Evolutionary conservation across 2,329 filamentous ascomycete genomes (phyloP).

Genomic region (Trichoderma sp.): DNA sequence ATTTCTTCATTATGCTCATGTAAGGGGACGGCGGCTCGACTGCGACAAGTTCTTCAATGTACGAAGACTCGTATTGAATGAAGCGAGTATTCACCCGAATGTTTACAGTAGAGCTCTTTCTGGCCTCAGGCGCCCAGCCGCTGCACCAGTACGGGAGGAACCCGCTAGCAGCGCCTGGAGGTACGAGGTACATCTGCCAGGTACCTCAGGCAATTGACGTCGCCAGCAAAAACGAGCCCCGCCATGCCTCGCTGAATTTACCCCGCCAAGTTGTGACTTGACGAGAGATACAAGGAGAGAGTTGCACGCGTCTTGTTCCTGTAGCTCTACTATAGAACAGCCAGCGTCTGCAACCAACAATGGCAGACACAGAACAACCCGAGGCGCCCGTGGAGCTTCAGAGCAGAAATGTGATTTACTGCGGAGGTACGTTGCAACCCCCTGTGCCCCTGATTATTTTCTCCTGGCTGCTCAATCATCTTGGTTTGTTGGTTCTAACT

Average conservation of each 20-base stretch:
- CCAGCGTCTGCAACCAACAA: conserved; percentile 34
- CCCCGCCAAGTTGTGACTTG: conserved; percentile 33
- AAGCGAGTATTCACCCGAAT: neutral
- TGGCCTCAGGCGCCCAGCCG: conserved; percentile 4
- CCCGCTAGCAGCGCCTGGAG: neutral
- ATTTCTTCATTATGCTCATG: neutral
- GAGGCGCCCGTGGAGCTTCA: conserved; percentile 48
- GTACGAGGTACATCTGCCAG: neutral
- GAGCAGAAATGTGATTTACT: conserved; percentile 54
- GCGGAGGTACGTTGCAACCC: conserved; percentile 50
- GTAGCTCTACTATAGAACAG: conserved; percentile 23
- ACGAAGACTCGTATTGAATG: neutral
- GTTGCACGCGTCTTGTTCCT: conserved; percentile 31
- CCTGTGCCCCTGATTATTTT: neutral
- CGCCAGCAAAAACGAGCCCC: conserved; percentile 15
- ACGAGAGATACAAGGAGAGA: conserved; percentile 4
- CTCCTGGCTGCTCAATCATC: neutral
- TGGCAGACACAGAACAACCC: conserved; percentile 54
- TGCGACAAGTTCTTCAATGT: neutral
- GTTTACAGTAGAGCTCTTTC: neutral
- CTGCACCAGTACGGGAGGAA: neutral
- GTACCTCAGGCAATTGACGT: conserved; percentile 9
- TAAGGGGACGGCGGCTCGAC: neutral
- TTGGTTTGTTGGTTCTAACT: neutral
- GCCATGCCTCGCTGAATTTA: conserved; percentile 29